Percentiles rank a stretch among this genome's conserved stretches.
These are phyloP conservation scores for Skeletonema grethae DNA, from an alignment of 108 stramenopile genomes.

Conservation along the genomic window DNA sequence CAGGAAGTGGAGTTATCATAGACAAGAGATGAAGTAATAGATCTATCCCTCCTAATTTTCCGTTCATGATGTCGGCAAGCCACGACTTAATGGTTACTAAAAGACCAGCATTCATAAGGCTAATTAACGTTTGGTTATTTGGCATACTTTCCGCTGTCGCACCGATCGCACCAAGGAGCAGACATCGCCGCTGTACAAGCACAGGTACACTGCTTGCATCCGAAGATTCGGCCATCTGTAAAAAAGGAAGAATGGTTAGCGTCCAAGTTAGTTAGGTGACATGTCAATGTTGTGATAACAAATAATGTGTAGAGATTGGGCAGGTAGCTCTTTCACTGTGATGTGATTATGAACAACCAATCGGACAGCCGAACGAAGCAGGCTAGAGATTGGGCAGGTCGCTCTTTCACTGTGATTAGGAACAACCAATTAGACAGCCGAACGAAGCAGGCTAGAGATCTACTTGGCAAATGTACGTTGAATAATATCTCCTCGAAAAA, in stretches of 20 bases:
- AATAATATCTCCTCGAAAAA: neutral
- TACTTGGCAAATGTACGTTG: neutral
- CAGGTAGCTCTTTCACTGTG: neutral
- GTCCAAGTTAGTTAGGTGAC: neutral
- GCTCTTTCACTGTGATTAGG: too few species aligned
- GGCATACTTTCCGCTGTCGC: slow-evolving; percentile 46
- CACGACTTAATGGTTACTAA: slow-evolving; percentile 67
- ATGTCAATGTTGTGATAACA: neutral
- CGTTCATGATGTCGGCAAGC: slow-evolving; percentile 77
- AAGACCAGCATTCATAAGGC: slow-evolving; percentile 64
- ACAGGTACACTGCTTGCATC: slow-evolving; percentile 9
- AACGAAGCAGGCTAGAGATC: too few species aligned
- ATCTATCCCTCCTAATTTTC: slow-evolving; percentile 77
- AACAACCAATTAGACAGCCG: too few species aligned
- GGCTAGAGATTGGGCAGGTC: too few species aligned
- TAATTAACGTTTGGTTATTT: slow-evolving; percentile 49
- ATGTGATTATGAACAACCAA: neutral
- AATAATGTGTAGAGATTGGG: neutral
- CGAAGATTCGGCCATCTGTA: slow-evolving; percentile 45
- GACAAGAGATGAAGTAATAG: slow-evolving; percentile 75
- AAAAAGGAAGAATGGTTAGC: neutral
- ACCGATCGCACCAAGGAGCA: slow-evolving; percentile 65
- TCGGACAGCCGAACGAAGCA: neutral
- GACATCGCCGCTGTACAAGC: slow-evolving; percentile 61
- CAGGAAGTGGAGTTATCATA: slow-evolving; percentile 74